Conservation (phyloP, 208 protist genomes). For the Wallacemonas sp. region DNA sequence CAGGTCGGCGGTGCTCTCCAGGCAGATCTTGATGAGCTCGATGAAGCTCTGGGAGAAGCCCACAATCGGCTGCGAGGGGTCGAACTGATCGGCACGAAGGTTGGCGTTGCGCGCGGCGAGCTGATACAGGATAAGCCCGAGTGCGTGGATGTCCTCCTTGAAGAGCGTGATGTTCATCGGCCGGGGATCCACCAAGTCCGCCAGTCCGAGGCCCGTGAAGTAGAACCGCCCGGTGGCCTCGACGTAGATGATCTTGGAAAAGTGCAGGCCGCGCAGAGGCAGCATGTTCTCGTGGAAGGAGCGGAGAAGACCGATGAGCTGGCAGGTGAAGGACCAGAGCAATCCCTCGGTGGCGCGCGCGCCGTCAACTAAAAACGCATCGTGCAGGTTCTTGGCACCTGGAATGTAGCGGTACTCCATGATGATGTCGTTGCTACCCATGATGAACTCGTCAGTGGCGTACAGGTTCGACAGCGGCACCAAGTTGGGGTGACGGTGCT, state of each 20-base stretch:
- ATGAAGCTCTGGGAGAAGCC: conserved; percentile 85
- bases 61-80: conserved; percentile 55
- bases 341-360: conserved; percentile 70
- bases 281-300: conserved; percentile 86
- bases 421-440: conserved; percentile 82
- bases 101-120: conserved; percentile 71
- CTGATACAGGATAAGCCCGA: conserved; percentile 84
- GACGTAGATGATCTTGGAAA: conserved; percentile 85
- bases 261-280: conserved; percentile 75
- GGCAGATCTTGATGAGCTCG: conserved; percentile 75
- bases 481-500: conserved; percentile 83
- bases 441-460: conserved; percentile 83
- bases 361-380: conserved; percentile 75
- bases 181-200: conserved; percentile 72
- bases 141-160: conserved; percentile 77
- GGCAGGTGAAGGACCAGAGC: conserved; percentile 88
- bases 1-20: conserved; percentile 64
- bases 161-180: conserved; percentile 46
- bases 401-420: conserved; percentile 88
- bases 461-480: conserved; percentile 77
- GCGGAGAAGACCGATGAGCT: conserved; percentile 81
- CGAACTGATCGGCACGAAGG: conserved; percentile 56
- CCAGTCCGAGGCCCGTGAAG: conserved; percentile 82
- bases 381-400: conserved; percentile 74
- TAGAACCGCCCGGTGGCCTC: conserved; percentile 79